A percentile compares a stretch with the other conserved stretches of the same genome.
Conservation (phyloP, 352 stramenopile species). For the Globisporangium ultimum region DNA sequence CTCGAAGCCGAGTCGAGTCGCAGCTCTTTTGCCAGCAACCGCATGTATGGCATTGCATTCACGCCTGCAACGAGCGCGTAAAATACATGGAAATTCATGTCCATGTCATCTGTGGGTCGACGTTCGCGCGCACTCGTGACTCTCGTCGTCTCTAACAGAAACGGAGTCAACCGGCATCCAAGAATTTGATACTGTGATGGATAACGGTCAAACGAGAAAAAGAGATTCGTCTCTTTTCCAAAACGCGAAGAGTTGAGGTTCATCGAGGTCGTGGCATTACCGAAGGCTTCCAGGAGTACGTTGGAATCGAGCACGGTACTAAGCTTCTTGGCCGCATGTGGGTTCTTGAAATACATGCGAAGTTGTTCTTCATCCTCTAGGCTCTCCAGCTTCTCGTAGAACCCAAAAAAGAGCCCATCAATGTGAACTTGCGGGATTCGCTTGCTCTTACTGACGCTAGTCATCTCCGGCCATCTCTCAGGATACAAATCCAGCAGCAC, state of each 20-base stretch:
- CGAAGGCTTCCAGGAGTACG: conserved; percentile 75
- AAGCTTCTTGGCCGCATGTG: conserved; percentile 52
- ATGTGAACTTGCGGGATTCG: conserved; percentile 73
- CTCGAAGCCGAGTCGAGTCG: conserved; percentile 30
- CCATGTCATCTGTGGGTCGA: neutral
- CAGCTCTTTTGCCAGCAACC: conserved; percentile 31
- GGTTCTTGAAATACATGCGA: conserved; percentile 76
- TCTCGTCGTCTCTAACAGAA: conserved; percentile 65
- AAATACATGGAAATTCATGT: conserved; percentile 73
- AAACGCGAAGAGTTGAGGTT: conserved; percentile 79
- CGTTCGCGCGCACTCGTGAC: conserved; percentile 29
- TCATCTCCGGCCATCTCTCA: conserved; percentile 70
- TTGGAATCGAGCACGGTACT: conserved; percentile 66
- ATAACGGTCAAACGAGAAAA: conserved; percentile 41
- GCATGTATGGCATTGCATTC: conserved; percentile 36
- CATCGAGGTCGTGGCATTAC: conserved; percentile 54
- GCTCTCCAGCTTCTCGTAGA: conserved; percentile 76
- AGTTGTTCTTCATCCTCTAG: conserved; percentile 80
- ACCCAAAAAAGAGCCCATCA: conserved; percentile 67
- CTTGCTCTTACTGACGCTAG: conserved; percentile 58
- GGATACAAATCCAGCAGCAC: conserved; percentile 66
- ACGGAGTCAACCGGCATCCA: conserved; percentile 53
- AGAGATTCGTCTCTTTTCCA: conserved; percentile 56
- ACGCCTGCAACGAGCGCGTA: conserved; percentile 64
- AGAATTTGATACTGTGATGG: conserved; percentile 50